Evolutionary conservation across 495 filamentous ascomycete species (phyloP).

Genomic region (Ascodesmis nigricans): DNA sequence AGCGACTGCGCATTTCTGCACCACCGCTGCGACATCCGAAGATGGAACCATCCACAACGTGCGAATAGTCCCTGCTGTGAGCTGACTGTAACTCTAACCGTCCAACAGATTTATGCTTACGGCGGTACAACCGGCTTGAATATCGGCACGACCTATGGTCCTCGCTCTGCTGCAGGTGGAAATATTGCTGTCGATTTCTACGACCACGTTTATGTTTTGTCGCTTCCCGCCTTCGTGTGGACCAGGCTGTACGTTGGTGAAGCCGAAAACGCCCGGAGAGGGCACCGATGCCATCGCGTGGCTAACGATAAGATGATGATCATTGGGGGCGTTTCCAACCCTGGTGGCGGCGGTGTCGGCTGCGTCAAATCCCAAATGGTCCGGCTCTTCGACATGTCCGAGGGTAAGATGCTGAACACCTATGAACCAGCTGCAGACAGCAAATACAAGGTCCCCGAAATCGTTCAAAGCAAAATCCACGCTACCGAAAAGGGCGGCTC

Average conservation of each 20-base stretch:
- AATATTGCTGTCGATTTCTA: no score
- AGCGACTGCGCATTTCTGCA: slow-evolving; percentile 38
- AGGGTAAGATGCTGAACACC: slow-evolving; percentile 30
- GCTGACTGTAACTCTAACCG: slow-evolving; percentile 2
- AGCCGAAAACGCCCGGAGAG: slow-evolving; percentile 27
- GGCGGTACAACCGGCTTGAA: slow-evolving; percentile 41
- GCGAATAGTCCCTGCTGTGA: neutral
- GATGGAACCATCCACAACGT: slow-evolving; percentile 25
- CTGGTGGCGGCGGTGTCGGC: slow-evolving; percentile 5
- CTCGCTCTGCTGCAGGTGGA: neutral
- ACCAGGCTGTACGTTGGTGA: slow-evolving; percentile 32
- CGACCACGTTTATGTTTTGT: slow-evolving; percentile 43
- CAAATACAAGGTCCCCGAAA: slow-evolving; percentile 39
- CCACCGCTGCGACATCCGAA: slow-evolving; percentile 36
- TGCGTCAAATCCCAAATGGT: slow-evolving; percentile 37
- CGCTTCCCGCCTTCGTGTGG: slow-evolving; percentile 60
- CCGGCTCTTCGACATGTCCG: slow-evolving; percentile 42
- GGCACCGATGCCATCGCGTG: slow-evolving; percentile 42
- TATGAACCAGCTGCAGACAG: slow-evolving; percentile 38
- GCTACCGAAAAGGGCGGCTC: slow-evolving; percentile 36
- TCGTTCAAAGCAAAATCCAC: slow-evolving; percentile 36
- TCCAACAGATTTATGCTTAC: slow-evolving; percentile 63
- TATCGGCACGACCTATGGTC: neutral
- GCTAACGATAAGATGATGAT: slow-evolving; percentile 56
- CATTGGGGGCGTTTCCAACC: slow-evolving; percentile 41